Evolutionary conservation across 352 stramenopile species (phyloP).

Genomic region (Globisporangium cederbergense): DNA sequence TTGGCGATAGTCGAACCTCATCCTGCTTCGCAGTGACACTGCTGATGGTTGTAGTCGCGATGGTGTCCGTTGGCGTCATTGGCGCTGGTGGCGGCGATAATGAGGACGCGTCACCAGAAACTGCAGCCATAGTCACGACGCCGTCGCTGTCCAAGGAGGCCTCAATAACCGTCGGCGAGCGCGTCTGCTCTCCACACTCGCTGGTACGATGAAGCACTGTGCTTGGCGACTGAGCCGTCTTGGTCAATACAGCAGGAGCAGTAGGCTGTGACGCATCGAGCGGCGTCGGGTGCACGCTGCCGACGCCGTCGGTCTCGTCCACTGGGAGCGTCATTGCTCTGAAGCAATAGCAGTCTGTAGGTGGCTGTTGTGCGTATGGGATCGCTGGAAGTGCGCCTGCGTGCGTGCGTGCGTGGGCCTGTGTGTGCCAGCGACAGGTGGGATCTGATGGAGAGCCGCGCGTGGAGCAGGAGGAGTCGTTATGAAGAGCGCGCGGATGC

Average conservation of each 20-base stretch:
- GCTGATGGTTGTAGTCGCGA: neutral
- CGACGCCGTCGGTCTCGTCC: slow-evolving; percentile 1
- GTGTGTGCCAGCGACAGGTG: neutral
- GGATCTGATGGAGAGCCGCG: neutral
- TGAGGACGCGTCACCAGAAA: neutral
- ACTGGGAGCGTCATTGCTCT: slow-evolving; percentile 5
- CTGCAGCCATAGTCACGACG: neutral
- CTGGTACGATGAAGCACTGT: neutral
- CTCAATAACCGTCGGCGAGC: slow-evolving; percentile 5
- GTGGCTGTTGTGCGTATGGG: neutral
- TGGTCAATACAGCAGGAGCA: neutral
- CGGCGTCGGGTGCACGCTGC: slow-evolving; percentile 9
- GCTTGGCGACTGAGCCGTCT: neutral
- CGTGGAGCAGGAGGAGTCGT: neutral
- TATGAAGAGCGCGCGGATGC: neutral
- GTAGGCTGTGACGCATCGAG: slow-evolving; percentile 1
- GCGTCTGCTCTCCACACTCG: slow-evolving; percentile 4
- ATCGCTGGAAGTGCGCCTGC: too few relatives aligned
- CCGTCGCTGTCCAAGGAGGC: slow-evolving; percentile 11
- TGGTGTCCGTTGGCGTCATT: neutral
- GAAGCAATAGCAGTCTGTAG: neutral
- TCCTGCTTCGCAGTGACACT: slow-evolving; percentile 31
- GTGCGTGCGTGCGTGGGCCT: neutral
- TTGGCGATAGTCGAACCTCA: slow-evolving; percentile 33
- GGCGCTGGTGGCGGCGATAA: neutral